A percentile compares a stretch with the other conserved stretches of the same genome.
Evolutionary conservation across 306 rosid genomes (phyloP).

Genomic region (Trifolium pratense): DNA sequence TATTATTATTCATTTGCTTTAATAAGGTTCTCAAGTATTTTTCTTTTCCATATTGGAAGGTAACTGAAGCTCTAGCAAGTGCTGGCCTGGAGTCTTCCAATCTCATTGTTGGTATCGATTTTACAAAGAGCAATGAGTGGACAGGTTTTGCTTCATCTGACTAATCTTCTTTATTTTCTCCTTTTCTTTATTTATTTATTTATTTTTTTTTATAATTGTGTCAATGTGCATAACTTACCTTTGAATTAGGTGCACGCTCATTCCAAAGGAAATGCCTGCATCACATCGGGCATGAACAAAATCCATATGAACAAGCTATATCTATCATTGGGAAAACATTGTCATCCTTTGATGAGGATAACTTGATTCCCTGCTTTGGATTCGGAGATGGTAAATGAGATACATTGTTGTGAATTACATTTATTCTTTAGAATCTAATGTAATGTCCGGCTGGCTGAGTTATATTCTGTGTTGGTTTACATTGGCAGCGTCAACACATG

Average conservation of each 20-base stretch:
- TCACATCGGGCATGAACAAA: slow-evolving; percentile 77
- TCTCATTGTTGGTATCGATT: slow-evolving; percentile 95
- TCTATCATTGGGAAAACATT: slow-evolving; percentile 89
- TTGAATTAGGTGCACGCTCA: slow-evolving; percentile 71
- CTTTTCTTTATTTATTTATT: no score
- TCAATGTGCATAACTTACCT: slow-evolving; percentile 39
- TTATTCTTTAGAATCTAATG: slow-evolving; percentile 20
- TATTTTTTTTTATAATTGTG: neutral
- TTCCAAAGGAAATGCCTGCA: slow-evolving; percentile 89
- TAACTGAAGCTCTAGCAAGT: slow-evolving; percentile 75
- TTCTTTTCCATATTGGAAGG: slow-evolving; percentile 55
- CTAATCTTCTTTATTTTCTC: slow-evolving; percentile 22
- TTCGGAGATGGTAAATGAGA: slow-evolving; percentile 84
- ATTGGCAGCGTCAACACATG: slow-evolving; percentile 87
- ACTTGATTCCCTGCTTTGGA: slow-evolving; percentile 92
- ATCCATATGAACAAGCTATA: slow-evolving; percentile 97
- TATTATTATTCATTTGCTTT: slow-evolving; percentile 6
- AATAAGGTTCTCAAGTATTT: slow-evolving; percentile 29
- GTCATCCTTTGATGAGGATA: slow-evolving; percentile 90
- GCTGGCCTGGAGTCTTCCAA: slow-evolving; percentile 96
- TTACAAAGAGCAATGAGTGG: slow-evolving; percentile 99
- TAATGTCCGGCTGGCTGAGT: slow-evolving; percentile 6
- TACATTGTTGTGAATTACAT: neutral
- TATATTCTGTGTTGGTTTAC: slow-evolving; percentile 37
- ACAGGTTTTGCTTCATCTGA: slow-evolving; percentile 69